Evolutionary conservation across 305 asterid genomes (phyloP), one percentile per base, ranked within the genome.

Genomic region (Rubia peregrina): DNA sequence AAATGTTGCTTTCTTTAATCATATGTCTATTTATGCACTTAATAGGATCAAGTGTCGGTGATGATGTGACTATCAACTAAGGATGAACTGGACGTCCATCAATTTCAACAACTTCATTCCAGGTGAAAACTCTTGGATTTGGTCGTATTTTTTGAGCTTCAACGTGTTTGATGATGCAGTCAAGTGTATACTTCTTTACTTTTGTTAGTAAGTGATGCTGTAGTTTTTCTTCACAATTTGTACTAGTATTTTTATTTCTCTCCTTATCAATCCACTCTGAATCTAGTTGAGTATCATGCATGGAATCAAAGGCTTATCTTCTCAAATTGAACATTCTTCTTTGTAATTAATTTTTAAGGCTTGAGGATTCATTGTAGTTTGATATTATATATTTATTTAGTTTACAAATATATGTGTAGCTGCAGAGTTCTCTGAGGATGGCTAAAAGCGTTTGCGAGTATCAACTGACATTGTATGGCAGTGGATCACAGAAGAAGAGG

Each of bases 161-260:
- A n/a, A n/a, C n/a, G n/a, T 87, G 53, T 87, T 89, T 40, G 90
- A 89, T 74, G 90, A 89, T 68, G 71, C 77, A 21, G 79, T 84
- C 48, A 73, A 73, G 57, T 66, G 36, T 12, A 16, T 73, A 6
- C 72, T 73, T 44, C 77, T 73, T 21, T 66, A 67, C 48, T 66
- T 42, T 2, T 56, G 68, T 72, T 16, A 41, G 77, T 73, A 73
- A 64, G 68, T 38, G 19, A n/a, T 10, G 21, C 0, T 2, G 24
- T 13, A 36, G 0, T 16, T 12, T 43, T 43, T 2, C 0, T 43
- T 3, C 3, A n/a, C 30, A 26, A 26, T 26, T 26, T 26, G 30
- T 3, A 43, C 48, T 3, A 43, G 48, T 3, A 26, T 26, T 48
- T 48, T 48, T n/a, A n/a, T 48, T 41, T 41, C 44, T 41, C 9